Base-by-base conservation (phyloP, 2,329 filamentous ascomycete species). In the Diaporthe sp. region DNA sequence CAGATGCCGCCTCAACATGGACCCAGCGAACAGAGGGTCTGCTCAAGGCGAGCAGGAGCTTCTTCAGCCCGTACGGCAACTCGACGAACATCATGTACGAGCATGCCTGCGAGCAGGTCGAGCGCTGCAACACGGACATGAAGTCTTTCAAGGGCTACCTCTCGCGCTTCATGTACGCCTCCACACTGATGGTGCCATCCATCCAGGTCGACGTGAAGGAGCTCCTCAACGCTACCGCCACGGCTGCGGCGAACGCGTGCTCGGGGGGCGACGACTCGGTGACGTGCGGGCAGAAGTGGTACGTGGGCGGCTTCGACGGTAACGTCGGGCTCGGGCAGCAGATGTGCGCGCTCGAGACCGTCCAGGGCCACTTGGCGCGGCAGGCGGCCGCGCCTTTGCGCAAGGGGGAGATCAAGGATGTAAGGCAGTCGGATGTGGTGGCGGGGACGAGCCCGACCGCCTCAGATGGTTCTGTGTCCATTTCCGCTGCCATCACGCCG, bases 61-160 rank as follows among this genome's bases (percentile, higher is more conserved):
- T 90, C 83, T 92, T 93, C 84, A 83, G 82, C 62, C 87, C 88
- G 6, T 86, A 84, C 62, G 80, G 85, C 22, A 89, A 90, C 78
- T 84, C 87, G 7, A 89, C 90, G 31, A 85, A 90, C 80, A 84
- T 93, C 82, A 91, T 94, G 89, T 91, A 87, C 80, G 92, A 94
- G 83, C 86, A 86, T 60, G 90, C 90, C n/a, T 94, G 93, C 84
- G 93, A 94, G 82, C 84, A 83, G 5, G 83, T 85, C 75, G 83
- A 84, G 71, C 86, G 80, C 0, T 95, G 93, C 83, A 89, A 91
- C 80, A 86, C 84, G 68, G 92, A 94, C 82, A 91, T 92, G 87
- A 89, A 88, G 79, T 91, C 90, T 12, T 93, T 92, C 88, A 95
- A 94, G 84, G 92, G 88, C 58, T 93, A 92, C 81, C 86, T 93